Conservation (phyloP, 108 stramenopile genomes). For the Nitzschia inconspicua region DNA sequence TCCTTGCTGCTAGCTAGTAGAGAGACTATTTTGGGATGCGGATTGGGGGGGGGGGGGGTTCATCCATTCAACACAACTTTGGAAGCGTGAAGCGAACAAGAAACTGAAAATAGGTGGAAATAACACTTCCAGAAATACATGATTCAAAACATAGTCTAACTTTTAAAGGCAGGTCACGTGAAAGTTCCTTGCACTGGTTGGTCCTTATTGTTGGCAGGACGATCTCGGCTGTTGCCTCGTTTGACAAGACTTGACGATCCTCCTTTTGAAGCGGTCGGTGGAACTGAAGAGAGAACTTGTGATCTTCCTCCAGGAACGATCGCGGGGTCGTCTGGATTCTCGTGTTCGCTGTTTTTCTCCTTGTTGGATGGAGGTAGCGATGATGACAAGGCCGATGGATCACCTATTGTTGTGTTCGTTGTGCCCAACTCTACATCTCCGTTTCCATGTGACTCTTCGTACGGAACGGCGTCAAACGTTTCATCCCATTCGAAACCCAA, state of each 20-base stretch:
- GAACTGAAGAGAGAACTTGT: neutral
- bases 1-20: too few species aligned
- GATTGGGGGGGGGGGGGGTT: too few species aligned
- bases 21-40: too few species aligned
- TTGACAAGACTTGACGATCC: slow-evolving; percentile 1
- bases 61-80: too few species aligned
- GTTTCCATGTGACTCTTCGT: slow-evolving; percentile 40
- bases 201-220: too few species aligned
- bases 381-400: slow-evolving; percentile 6
- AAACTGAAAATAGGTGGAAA: too few species aligned
- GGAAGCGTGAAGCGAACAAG: too few species aligned
- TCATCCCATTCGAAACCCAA: slow-evolving; percentile 75
- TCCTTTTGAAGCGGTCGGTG: neutral
- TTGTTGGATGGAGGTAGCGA: neutral
- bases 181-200: too few species aligned
- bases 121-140: too few species aligned
- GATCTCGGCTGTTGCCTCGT: slow-evolving; percentile 20
- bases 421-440: slow-evolving; percentile 3
- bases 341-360: neutral
- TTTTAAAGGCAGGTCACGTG: too few species aligned
- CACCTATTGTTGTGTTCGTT: neutral
- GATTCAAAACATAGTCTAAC: too few species aligned
- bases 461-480: slow-evolving; percentile 45
- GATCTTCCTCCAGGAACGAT: neutral
- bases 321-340: neutral